Base-by-base conservation (phyloP, 1,284 basidiomycete species). In the Trichosporon inkin region DNA sequence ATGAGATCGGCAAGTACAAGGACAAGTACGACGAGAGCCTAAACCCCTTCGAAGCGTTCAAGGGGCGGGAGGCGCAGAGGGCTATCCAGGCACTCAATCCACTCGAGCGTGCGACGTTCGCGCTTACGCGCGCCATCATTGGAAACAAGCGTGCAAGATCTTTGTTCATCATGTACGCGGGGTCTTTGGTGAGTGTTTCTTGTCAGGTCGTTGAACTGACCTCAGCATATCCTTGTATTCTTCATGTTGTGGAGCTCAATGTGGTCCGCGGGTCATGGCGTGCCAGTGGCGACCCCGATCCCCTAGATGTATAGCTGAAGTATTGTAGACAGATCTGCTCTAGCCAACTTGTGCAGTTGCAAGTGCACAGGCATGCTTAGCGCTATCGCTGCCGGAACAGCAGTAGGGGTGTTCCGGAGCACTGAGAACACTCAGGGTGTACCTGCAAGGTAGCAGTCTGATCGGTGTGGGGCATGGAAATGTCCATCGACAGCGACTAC, bases 21-120 rank as follows among this genome's bases (percentile, higher is more conserved):
- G 85, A 88, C 63, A 84, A 90, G 73, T 98, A 98, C 73, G 94
- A 99, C 74, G 91, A 96, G 75, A 85, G 88, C 52, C 91, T 98
- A 85, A 97, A 99, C 72, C 95, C 95, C 0, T 99, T 98, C 75
- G 92, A 97, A 76, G 90, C 89, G 4, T 98, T 99, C 83, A 86
- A 92, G 62, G 93, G 94, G 4, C 82, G 91, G 72, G 95, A 99
- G 81, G 92, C 92, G 39, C 88, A 89, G 35, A 82, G 93, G 47
- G 94, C 92, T 1, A 90, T 95, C 61, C 87, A 93, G 66, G 89
- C 88, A 37, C 83, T 99, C 34, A 96, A 98, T 71, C 90, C 92
- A 1, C 81, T 97, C 8, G 95, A 99, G 74, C 84, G 92, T 24
- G 87, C 88, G 14, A 86, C 96, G 1, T 87, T 98, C 58, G 83